phyloP scores from a whole-genome alignment of 768 basidiomycete genomes.

The Hypsizygus marmoreus region DNA sequence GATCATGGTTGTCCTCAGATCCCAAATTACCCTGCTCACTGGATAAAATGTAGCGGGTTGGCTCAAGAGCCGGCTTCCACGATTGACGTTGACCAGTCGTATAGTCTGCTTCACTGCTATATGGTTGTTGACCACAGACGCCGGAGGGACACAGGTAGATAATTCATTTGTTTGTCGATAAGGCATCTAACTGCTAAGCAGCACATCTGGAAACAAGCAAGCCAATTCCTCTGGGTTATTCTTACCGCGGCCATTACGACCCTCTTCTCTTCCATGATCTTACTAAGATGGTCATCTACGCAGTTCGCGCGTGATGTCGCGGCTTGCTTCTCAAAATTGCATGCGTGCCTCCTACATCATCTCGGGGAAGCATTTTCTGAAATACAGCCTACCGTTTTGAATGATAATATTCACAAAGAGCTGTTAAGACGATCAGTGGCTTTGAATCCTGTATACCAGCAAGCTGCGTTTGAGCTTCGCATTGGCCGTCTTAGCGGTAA shows the following conservation, averaged over 20 bases:
- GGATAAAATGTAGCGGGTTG: constrained; percentile 25
- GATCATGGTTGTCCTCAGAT: not conserved
- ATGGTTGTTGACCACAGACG: constrained; percentile 43
- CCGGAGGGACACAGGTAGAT: constrained; percentile 32
- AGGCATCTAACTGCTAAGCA: not conserved
- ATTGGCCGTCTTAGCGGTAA: constrained; percentile 45
- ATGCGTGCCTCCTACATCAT: constrained; percentile 32
- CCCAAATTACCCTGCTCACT: not conserved
- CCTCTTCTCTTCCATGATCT: constrained; percentile 35
- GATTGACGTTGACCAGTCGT: constrained; percentile 43
- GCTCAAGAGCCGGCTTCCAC: constrained; percentile 46
- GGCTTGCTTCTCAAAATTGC: constrained; percentile 33
- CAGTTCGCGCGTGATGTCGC: constrained; percentile 43
- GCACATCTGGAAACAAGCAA: constrained; percentile 27
- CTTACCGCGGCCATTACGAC: constrained; percentile 38
- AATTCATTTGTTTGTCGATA: not conserved
- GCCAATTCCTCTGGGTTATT: constrained; percentile 43
- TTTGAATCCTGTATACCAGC: constrained; percentile 42
- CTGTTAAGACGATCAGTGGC: constrained; percentile 37
- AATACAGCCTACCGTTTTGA: constrained; percentile 11
- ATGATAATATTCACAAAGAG: constrained; percentile 16
- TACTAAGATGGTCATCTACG: constrained; percentile 44
- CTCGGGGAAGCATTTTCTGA: constrained; percentile 26
- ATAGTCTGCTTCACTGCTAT: constrained; percentile 50
- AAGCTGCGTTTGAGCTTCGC: constrained; percentile 48